Conservation (phyloP, 306 rosid genomes). For the Rosa rugosa region DNA sequence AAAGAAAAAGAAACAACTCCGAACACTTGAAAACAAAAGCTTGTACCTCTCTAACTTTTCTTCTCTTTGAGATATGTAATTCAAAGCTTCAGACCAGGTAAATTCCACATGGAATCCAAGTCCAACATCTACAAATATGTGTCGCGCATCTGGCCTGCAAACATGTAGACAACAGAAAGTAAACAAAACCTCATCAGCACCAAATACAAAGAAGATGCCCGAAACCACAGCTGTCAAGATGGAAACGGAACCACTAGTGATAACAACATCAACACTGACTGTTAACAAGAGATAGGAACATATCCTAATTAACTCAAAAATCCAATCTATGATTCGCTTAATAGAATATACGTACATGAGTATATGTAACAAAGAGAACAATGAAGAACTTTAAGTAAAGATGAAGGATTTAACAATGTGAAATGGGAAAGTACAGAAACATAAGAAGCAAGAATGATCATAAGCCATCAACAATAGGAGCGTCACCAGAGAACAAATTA, state of each 20-base stretch:
- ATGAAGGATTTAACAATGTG: background rate
- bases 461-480: background rate
- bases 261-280: background rate
- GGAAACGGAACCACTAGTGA: background rate
- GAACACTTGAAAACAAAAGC: background rate
- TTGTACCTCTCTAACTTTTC: conserved; percentile 66
- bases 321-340: background rate
- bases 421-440: background rate
- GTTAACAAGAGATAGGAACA: too few species aligned
- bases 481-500: conserved; percentile 8
- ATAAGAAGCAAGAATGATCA: background rate
- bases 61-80: conserved; percentile 65
- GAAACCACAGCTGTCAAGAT: background rate
- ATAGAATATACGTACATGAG: background rate
- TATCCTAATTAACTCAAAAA: background rate
- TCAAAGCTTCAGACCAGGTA: conserved; percentile 90
- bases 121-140: conserved; percentile 84
- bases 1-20: background rate
- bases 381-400: background rate
- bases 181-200: background rate
- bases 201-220: background rate
- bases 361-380: background rate
- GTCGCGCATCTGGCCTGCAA: conserved; percentile 70
- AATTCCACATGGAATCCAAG: conserved; percentile 95
- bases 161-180: conserved; percentile 1